These are phyloP conservation scores for Claviceps arundinis DNA, from an alignment of 2,329 filamentous ascomycete species.

Conservation along the genomic window DNA sequence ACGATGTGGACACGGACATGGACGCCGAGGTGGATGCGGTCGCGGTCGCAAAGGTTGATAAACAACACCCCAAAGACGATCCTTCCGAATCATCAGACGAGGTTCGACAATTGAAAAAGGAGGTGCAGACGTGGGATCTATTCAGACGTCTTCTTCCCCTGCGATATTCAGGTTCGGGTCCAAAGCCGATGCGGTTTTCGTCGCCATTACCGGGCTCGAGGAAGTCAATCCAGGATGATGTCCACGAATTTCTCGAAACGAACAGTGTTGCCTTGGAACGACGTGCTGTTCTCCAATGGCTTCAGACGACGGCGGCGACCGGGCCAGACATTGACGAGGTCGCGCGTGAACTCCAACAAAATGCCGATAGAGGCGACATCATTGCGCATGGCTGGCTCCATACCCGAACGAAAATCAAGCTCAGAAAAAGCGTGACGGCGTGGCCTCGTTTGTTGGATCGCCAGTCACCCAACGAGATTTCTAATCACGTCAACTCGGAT, in stretches of 20 bases:
- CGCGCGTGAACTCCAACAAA: constrained; percentile 61
- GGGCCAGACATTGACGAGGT: constrained; percentile 62
- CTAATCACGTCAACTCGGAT: constrained; percentile 43
- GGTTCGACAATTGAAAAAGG: constrained; percentile 53
- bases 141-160: constrained; percentile 61
- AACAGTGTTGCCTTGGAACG: constrained; percentile 67
- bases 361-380: constrained; percentile 65
- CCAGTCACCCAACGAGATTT: constrained; percentile 40
- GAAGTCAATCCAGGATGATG: constrained; percentile 12
- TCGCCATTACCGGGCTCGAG: constrained; percentile 15
- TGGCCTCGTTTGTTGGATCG: constrained; percentile 54
- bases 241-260: constrained; percentile 58
- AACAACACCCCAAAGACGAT: constrained; percentile 11
- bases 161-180: constrained; percentile 36
- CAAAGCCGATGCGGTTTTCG: constrained; percentile 19
- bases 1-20: constrained; percentile 41
- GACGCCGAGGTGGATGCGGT: constrained; percentile 43
- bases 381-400: constrained; percentile 87
- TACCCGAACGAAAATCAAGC: constrained; percentile 80
- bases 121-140: constrained; percentile 84
- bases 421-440: constrained; percentile 66
- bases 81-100: constrained; percentile 10
- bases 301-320: constrained; percentile 63
- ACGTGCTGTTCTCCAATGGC: constrained; percentile 69
- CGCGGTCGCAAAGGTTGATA: constrained; percentile 44